A percentile compares a stretch with the other conserved stretches of the same genome.
Evolutionary conservation across 2,329 filamentous ascomycete genomes (phyloP).

Genomic region (Trichoderma cornu-damae): DNA sequence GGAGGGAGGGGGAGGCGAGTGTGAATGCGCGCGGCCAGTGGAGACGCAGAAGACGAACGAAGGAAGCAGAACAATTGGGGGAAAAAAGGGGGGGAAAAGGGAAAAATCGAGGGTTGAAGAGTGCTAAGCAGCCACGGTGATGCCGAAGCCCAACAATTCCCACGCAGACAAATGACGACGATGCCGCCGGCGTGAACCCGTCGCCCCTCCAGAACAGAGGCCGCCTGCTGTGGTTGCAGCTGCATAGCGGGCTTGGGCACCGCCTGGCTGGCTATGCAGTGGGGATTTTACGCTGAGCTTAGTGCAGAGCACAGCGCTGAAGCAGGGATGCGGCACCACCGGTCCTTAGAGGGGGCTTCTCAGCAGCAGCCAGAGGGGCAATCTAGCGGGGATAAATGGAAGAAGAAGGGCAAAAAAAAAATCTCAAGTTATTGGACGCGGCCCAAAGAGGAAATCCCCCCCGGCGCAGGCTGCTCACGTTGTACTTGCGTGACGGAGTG

Average conservation of each 20-base stretch:
- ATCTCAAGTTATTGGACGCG: background rate
- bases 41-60: background rate
- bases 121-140: slow-evolving; percentile 3
- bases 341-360: slow-evolving; percentile 4
- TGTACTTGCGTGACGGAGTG: background rate
- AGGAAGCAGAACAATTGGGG: background rate
- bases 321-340: slow-evolving; percentile 3
- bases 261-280: slow-evolving; percentile 16
- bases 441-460: slow-evolving; percentile 11
- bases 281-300: background rate
- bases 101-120: background rate
- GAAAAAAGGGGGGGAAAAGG: background rate
- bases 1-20: background rate
- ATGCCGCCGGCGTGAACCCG: no score
- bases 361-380: slow-evolving; percentile 12
- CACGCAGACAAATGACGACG: background rate
- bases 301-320: slow-evolving; percentile 10
- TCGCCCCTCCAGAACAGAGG: no score
- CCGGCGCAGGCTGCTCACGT: slow-evolving; percentile 6
- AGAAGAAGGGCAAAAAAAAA: background rate
- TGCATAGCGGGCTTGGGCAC: slow-evolving; percentile 10
- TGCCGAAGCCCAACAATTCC: no score
- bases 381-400: slow-evolving; percentile 1
- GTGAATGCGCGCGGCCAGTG: background rate
- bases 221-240: slow-evolving; percentile 12